Percentiles rank a stretch among this genome's conserved stretches.
These are phyloP conservation scores for Aureobasidium subglaciale DNA, from an alignment of 2,329 filamentous ascomycete genomes.

Conservation along the genomic window DNA sequence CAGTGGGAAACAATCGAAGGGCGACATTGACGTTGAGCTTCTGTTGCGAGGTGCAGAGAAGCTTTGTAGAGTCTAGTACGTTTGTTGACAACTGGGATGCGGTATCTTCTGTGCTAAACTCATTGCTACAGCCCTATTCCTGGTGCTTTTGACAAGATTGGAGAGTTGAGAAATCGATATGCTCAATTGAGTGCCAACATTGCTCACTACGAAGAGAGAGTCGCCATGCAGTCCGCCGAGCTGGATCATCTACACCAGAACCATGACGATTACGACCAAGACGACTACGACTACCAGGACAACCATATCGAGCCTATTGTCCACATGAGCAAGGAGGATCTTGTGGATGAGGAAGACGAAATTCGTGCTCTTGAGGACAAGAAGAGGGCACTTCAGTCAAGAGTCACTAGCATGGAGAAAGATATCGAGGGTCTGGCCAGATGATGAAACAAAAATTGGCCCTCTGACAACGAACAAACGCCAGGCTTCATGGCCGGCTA, in stretches of 20 bases:
- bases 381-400: constrained; percentile 55
- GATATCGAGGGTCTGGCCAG: constrained; percentile 57
- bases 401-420: constrained; percentile 61
- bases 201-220: constrained; percentile 70
- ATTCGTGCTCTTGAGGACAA: constrained; percentile 56
- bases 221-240: constrained; percentile 67
- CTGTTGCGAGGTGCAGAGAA: constrained; percentile 82
- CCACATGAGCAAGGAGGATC: constrained; percentile 59
- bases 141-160: constrained; percentile 70
- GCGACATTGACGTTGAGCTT: constrained; percentile 79
- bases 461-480: background rate
- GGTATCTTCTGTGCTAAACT: background rate
- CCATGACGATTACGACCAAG: constrained; percentile 35
- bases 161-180: constrained; percentile 63
- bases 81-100: constrained; percentile 16
- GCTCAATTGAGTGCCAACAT: constrained; percentile 65
- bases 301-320: constrained; percentile 42
- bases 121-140: constrained; percentile 53
- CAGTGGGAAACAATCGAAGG: constrained; percentile 38
- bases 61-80: constrained; percentile 75
- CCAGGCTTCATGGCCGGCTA: background rate
- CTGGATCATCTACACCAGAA: constrained; percentile 60
- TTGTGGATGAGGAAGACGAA: constrained; percentile 62
- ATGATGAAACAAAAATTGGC: constrained; percentile 35
- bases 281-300: constrained; percentile 49